Evolutionary conservation across 2,329 filamentous ascomycete species (phyloP), one percentile per base, ranked within the genome.

Genomic region (Trichothecium roseum): DNA sequence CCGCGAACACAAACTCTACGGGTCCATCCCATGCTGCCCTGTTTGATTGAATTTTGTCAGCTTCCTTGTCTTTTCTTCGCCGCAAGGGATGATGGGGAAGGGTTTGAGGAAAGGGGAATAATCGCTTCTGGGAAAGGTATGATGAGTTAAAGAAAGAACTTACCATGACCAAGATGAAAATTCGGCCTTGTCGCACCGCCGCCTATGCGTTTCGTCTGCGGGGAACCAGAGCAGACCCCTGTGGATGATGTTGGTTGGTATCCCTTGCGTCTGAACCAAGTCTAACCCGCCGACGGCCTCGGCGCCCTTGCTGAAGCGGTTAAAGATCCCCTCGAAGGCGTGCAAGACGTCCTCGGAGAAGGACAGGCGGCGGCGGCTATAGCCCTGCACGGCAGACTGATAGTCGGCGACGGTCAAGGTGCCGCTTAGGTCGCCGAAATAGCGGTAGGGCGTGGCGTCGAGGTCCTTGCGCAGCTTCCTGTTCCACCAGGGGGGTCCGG

Each of bases 191-290:
- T 26, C 13, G 29, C 30, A 37, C n/a, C 18, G 20, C 9, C 38
- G 35, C 26, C n/a, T 32, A 17, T 12, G 15, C 8, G 38, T 17
- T 14, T 35, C 35, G 2, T 37, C 38, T 5, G 38, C 37, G 2
- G 38, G 38, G 26, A 40, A 40, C 38, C 38, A 40, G 10, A 40
- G 28, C 7, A 40, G 27, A 10, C 27, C 38, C 3, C 28, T 31
- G 17, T 40, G 33, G 15, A 37, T 30, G 22, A 32, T 22, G 17
- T 42, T 24, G 31, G 39, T 28, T 3, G 40, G 35, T 13, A 41
- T 42, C 26, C 43, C 43, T 33, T 41, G 41, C 6, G 41, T 40
- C 34, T 43, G 37, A 27, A 39, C 31, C 5, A 45, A 32, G 16
- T 32, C 22, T 3, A 40, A 20, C 17, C 30, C 18, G 15, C 22